Conservation (phyloP, 2,329 filamentous ascomycete genomes). For the Colletotrichum higginsianum region DNA sequence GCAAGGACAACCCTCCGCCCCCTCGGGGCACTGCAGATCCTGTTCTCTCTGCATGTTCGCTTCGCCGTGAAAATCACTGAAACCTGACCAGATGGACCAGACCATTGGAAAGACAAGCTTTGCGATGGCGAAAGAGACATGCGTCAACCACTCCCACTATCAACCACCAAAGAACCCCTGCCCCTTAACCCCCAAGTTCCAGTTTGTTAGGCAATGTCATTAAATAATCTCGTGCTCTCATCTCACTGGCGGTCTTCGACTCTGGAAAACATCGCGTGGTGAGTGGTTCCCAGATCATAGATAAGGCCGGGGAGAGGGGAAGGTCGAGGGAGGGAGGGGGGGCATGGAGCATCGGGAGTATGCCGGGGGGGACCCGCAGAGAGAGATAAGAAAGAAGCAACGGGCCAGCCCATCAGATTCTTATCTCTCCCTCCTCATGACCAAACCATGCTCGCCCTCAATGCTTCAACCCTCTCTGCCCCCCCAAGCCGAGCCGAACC, state of each 20-base stretch:
- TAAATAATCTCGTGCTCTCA: not conserved
- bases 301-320: conserved; percentile 25
- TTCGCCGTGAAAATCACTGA: not conserved
- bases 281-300: conserved; percentile 21
- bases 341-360: not conserved
- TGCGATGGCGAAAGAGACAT: not conserved
- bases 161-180: not conserved
- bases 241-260: conserved; percentile 2
- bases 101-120: conserved; percentile 26
- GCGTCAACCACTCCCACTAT: not conserved
- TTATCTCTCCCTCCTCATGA: conserved; percentile 24
- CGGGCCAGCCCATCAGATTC: conserved; percentile 16
- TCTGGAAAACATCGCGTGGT: not conserved
- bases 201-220: conserved; percentile 23
- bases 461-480: not conserved
- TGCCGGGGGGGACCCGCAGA: conserved; percentile 34
- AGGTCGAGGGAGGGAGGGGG: not conserved
- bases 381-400: conserved; percentile 38
- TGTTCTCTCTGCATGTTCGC: not conserved
- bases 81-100: not conserved
- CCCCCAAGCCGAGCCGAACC: not conserved
- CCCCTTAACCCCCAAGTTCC: not conserved
- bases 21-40: not conserved
- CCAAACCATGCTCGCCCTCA: not conserved
- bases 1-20: not conserved